Evolutionary conservation across 441 rosid species (phyloP).

Genomic region (Erodium chrysanthum): DNA sequence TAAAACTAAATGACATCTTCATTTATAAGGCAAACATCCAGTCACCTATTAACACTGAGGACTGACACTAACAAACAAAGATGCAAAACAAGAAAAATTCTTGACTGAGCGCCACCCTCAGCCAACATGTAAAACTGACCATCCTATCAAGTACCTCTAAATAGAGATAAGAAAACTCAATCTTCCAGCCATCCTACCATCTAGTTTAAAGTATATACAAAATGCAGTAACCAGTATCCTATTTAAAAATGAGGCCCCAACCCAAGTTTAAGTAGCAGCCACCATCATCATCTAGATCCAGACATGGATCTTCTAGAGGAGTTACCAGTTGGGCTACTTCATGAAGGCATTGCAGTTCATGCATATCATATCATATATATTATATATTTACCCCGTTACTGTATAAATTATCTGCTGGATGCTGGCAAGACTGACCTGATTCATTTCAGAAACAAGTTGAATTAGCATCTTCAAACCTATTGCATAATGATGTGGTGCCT

Average conservation of each 20-base stretch:
- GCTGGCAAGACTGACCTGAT: constrained; percentile 46
- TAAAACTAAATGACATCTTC: no score
- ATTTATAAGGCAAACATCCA: no score
- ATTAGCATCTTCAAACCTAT: constrained; percentile 91
- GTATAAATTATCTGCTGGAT: constrained; percentile 15
- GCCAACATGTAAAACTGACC: no score
- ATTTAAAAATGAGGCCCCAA: neutral
- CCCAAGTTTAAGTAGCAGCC: neutral
- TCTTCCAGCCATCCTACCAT: neutral
- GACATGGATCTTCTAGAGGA: neutral
- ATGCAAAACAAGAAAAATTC: no score
- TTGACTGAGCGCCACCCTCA: no score
- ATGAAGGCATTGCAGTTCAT: neutral
- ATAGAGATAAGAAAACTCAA: neutral
- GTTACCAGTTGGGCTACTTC: neutral
- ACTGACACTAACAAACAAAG: no score
- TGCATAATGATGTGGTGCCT: constrained; percentile 79
- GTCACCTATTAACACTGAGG: no score
- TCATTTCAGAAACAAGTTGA: constrained; percentile 97
- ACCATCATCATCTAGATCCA: neutral
- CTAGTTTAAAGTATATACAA: neutral
- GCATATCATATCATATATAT: neutral
- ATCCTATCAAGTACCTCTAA: neutral
- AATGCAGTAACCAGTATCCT: neutral
- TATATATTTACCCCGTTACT: neutral